Base-by-base conservation (phyloP, 805 yeast species). In the Pichia phayaonensis region DNA sequence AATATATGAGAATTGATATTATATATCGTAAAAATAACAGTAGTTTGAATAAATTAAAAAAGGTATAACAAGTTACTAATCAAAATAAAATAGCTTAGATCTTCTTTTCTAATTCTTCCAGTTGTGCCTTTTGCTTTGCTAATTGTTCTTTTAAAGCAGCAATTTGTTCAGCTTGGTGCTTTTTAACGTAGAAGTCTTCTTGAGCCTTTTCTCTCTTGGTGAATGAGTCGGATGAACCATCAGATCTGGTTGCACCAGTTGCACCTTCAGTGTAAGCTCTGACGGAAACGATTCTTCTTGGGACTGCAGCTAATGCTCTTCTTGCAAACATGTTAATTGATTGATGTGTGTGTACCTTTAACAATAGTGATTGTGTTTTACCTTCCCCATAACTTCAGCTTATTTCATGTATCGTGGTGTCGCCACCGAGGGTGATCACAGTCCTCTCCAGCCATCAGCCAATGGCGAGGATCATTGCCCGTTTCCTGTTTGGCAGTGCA, bases 141-240 rank as follows among this genome's bases (percentile, higher is more conserved):
- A 90, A 76, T 63, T 84, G 79, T 67, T 85, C 89, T 68, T 75
- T 84, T 68, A 90, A 79, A 46, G 78, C 77, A 64, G 79, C 82
- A 67, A 90, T 75, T 75, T 85, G 89, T 70, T 89, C 96, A 66
- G 84, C 85, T 75, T 92, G 96, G 66, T 86, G 96, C 73, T 88
- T 83, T 72, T 81, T 87, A 70, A 90, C 75, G 74, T 82, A 90
- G 62, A 74, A 76, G 67, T 85, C 89, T 75, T 92, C 99, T 66
- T 83, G 83, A 56, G 96, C 96, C 72, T 80, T 84, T 77, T 94
- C 99, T 69, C 95, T 90, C 68, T 90, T 88, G 61, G 79, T 73
- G 72, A 85, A 84, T 54, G 83, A 72, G 61, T 84, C 87, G 44
- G 74, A 71, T 46, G 75, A 67, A 48, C 76, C 77, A 46, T 70